A percentile compares a stretch with the other conserved stretches of the same genome.
Evolutionary conservation across 345 rosid species (phyloP).

Genomic region (Salix viminalis): DNA sequence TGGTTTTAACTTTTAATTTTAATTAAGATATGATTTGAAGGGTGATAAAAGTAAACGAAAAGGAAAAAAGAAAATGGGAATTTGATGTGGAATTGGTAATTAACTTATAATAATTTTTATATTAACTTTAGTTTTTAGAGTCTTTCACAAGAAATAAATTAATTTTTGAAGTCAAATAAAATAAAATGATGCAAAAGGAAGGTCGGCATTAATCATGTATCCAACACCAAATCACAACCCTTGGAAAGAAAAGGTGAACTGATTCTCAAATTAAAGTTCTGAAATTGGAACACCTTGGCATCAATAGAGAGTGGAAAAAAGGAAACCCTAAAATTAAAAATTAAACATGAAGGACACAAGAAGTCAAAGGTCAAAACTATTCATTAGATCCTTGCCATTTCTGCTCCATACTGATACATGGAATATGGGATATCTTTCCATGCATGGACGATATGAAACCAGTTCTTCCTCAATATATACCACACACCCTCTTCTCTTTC

Average conservation of each 20-base stretch:
- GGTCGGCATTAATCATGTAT: too few species aligned
- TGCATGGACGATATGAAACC: not conserved
- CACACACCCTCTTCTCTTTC: not conserved
- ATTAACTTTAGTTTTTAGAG: not conserved
- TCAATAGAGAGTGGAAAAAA: too few species aligned
- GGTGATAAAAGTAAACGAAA: not conserved
- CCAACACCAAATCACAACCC: too few species aligned
- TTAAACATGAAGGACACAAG: not conserved
- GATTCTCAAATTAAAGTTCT: not conserved
- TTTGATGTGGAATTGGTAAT: not conserved
- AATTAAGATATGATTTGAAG: not conserved
- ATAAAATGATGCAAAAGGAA: too few species aligned
- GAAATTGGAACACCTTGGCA: too few species aligned
- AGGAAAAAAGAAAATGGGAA: not conserved
- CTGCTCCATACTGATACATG: not conserved
- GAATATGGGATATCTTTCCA: not conserved
- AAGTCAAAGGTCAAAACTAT: not conserved
- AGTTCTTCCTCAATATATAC: not conserved
- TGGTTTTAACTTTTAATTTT: not conserved
- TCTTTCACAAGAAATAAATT: not conserved
- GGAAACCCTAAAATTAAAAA: too few species aligned
- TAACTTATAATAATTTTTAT: not conserved
- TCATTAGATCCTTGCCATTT: not conserved
- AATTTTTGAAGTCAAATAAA: too few species aligned
- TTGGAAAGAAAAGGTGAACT: too few species aligned